Base-by-base conservation (phyloP, 2,329 filamentous ascomycete genomes). In the Pseudogymnoascus sp. region DNA sequence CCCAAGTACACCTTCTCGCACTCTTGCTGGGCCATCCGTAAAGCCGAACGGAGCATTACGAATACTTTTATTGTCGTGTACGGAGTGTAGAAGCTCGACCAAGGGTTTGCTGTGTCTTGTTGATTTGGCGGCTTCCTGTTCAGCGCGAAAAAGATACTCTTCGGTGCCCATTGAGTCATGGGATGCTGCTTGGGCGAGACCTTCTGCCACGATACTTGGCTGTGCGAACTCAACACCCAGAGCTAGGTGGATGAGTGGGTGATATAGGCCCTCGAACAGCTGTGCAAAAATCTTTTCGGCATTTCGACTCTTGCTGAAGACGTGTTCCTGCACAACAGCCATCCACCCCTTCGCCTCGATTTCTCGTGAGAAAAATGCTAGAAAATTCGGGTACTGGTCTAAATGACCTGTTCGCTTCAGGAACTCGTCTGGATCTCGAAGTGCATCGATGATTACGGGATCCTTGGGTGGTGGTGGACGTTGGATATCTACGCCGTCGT, bases 201-300 rank as follows among this genome's bases (percentile, higher is more conserved):
- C 91, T 74, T 92, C 84, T 5, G 91, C 90, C 25, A 95, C 80
- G 64, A 95, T 84, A 39, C 87, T 88, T 1, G 90, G 89, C 71
- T 94, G 90, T 14, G 80, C 72, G 76, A 90, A 94, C 71, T 95
- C 91, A 39, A 95, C 71, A 6, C 88, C 91, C 70, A 90, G 94
- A 62, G 90, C 88, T 16, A 94, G 80, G 71, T 95, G 90, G 66
- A 95, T 91, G 22, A 93, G 76, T 2, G 90, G 90, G 70, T 94
- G 90, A 2, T 91, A 68, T 63, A 91, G 69, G 79, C 85, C 86
- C 9, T 80, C 81, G 69, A 84, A 91, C 68, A 92, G 75, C 16
- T 90, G 80, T 2, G 79, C 77, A 3, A 92, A 75, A 77, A 96
- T 78, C 62, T 86, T 84, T 23, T 91, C 83, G 3, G 86, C 84